These are phyloP conservation scores for Breynia disticha DNA, from an alignment of 441 rosid genomes.

Conservation along the genomic window DNA sequence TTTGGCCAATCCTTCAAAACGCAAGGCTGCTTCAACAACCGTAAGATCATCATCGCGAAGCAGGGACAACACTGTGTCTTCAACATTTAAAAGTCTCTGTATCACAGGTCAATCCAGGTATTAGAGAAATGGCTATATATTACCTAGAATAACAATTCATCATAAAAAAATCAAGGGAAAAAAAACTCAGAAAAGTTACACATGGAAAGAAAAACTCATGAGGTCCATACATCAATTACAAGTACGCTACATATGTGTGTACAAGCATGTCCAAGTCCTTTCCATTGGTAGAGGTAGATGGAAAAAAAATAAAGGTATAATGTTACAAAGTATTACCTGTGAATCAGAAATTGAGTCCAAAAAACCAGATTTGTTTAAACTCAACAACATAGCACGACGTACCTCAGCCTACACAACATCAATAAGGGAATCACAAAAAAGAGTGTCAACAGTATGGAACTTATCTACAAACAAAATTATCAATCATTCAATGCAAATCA, in stretches of 20 bases:
- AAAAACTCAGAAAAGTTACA: too few species aligned
- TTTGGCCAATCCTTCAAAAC: constrained; percentile 54
- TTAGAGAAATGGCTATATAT: not conserved
- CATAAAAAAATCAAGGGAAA: not conserved
- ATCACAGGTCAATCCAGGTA: constrained; percentile 7
- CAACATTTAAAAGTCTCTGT: constrained; percentile 62
- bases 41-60: constrained; percentile 78
- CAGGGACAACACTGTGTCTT: constrained; percentile 63
- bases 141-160: not conserved
- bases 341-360: constrained; percentile 40
- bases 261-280: not conserved
- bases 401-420: constrained; percentile 55
- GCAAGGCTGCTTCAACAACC: constrained; percentile 69
- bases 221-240: not conserved
- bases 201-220: not conserved
- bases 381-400: constrained; percentile 65
- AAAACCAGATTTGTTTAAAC: constrained; percentile 40
- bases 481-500: constrained; percentile 5
- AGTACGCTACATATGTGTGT: not conserved
- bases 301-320: constrained; percentile 1
- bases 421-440: constrained; percentile 14
- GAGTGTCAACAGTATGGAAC: constrained; percentile 8
- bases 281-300: constrained; percentile 3
- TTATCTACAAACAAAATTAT: constrained; percentile 1
- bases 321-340: constrained; percentile 38